Base-by-base conservation (phyloP, 768 basidiomycete genomes). In the Trametes cinnabarina region DNA sequence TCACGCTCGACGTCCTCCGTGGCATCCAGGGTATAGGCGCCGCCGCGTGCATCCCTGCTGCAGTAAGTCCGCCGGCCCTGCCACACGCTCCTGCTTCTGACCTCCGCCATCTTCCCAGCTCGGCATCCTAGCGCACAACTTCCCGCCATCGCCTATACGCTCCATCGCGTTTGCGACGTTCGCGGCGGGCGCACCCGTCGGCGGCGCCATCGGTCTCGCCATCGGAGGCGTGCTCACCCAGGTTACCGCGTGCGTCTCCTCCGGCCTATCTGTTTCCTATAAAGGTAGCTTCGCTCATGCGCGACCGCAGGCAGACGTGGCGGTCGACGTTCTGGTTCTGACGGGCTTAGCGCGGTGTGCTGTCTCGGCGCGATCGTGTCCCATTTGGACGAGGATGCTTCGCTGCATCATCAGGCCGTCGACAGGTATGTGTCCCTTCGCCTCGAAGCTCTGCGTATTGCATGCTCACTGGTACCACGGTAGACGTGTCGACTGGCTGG, bases 141-240 rank as follows among this genome's bases (percentile, higher is more conserved):
- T 95, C 69, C 86, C 88, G 3, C 78, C 81, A 0, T 86, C 87
- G 0, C 75, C 75, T 12, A 78, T 85, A 0, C 82, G 94, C 10
- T 84, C 89, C 1, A 71, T 84, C 0, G 94, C 92, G 0, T 96
- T 95, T 61, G 83, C 94, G 0, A 84, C 87, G 0, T 95, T 94
- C 62, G 79, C 87, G 0, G 90, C 92, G 0, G 94, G 94, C 25
- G 90, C 88, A 0, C 92, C 94, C 0, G 66, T 94, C 5, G 94
- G 94, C 0, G 88, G 80, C 0, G 87, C 83, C 0, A 72, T 93
- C 14, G 92, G 94, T 1, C 77, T 77, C 28, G 72, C 84, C 0
- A 57, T 92, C 0, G 92, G 92, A 17, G 91, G 90, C n/a, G 72
- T 86, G 1, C 71, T 92, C 19, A 88, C 86, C 0, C 80, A 91